phyloP scores from a whole-genome alignment of 129 eudicot species.

The Solidago caesia region DNA sequence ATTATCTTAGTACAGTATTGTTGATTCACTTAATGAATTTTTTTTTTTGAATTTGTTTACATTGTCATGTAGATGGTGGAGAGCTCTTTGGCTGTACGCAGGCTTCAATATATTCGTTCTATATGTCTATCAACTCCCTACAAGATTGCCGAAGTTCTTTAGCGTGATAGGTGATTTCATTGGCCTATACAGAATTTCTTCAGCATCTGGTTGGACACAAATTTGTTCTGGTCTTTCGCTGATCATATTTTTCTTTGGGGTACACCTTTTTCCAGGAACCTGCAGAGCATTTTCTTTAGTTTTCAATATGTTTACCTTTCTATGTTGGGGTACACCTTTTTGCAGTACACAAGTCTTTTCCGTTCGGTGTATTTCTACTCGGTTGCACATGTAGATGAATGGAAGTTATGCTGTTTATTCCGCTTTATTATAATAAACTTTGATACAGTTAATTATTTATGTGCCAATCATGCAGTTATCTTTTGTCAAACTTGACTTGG shows the following conservation, averaged over 20 bases:
- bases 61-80: constrained; percentile 80
- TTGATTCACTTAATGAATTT: constrained; percentile 23
- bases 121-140: constrained; percentile 80
- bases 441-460: constrained; percentile 16
- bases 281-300: constrained; percentile 12
- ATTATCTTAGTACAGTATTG: constrained; percentile 5
- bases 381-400: constrained; percentile 19
- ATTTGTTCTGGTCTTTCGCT: constrained; percentile 68
- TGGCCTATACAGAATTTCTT: constrained; percentile 73
- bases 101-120: constrained; percentile 67
- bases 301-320: constrained; percentile 7
- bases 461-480: constrained; percentile 59
- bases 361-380: constrained; percentile 10
- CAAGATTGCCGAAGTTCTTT: constrained; percentile 47
- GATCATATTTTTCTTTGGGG: constrained; percentile 71
- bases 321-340: constrained; percentile 7
- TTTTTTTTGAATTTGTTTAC: constrained; percentile 31
- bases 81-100: constrained; percentile 84
- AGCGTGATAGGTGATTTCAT: constrained; percentile 53
- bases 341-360: not conserved
- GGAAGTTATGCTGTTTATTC: not conserved
- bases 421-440: constrained; percentile 6
- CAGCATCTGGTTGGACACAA: constrained; percentile 69
- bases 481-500: constrained; percentile 73
- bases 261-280: constrained; percentile 37